Conservation (phyloP, 225 moss, liverwort and hornwort genomes). For the Marchantia polymorpha region DNA sequence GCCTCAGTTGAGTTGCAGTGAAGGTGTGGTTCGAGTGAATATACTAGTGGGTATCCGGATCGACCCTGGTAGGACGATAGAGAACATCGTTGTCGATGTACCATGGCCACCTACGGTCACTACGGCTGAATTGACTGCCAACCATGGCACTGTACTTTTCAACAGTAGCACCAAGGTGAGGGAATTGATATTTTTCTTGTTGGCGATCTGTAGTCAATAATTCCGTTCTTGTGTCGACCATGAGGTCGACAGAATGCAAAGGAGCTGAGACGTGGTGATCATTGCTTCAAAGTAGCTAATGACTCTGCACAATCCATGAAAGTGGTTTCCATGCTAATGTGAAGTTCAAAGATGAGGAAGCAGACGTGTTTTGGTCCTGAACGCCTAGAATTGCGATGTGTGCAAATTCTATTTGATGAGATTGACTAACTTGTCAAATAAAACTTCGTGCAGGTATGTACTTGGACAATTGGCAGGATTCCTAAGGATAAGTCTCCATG, state of each 20-base stretch:
- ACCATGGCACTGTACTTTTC: slow-evolving; percentile 73
- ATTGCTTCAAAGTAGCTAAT: too few relatives aligned
- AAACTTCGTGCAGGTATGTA: slow-evolving; percentile 62
- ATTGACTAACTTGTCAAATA: neutral
- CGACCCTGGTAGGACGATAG: slow-evolving; percentile 86
- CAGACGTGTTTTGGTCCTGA: too few relatives aligned
- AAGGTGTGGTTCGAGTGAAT: slow-evolving; percentile 74
- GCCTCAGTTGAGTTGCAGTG: slow-evolving; percentile 84
- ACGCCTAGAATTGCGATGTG: too few relatives aligned
- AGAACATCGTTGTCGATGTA: slow-evolving; percentile 72
- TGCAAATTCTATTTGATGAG: neutral
- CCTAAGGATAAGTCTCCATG: slow-evolving; percentile 96
- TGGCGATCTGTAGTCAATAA: neutral
- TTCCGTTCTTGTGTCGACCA: neutral
- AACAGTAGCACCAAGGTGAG: slow-evolving; percentile 75
- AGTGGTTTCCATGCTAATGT: too few relatives aligned
- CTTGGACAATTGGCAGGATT: slow-evolving; percentile 85
- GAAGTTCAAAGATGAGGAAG: too few relatives aligned
- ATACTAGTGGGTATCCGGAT: slow-evolving; percentile 83
- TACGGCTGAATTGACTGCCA: slow-evolving; percentile 73
- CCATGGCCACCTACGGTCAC: slow-evolving; percentile 76
- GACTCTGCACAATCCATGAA: too few relatives aligned
- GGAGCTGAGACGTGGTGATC: too few relatives aligned
- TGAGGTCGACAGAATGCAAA: too few relatives aligned
- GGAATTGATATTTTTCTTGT: neutral